Percentiles rank a stretch among this genome's conserved stretches.
Conservation (phyloP, 805 yeast genomes). For the Saccharomycopsis oosterbeekiorum region DNA sequence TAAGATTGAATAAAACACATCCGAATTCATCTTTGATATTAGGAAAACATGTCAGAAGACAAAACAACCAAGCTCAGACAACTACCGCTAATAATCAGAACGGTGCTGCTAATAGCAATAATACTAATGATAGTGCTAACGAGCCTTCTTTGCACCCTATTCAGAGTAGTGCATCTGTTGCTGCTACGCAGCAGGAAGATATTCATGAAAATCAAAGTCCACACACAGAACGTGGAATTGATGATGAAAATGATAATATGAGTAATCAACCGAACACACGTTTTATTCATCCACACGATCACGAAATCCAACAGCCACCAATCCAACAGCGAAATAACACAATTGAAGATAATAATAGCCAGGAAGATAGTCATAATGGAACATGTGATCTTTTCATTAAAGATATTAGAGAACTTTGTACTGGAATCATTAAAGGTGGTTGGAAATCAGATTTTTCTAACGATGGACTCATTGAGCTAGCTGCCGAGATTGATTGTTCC, state of each 20-base stretch:
- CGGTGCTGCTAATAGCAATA: background rate
- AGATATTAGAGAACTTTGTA: slow-evolving; percentile 61
- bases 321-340: background rate
- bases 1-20: slow-evolving; percentile 24
- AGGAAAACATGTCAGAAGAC: slow-evolving; percentile 3
- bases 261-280: background rate
- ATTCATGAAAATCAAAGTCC: background rate
- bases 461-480: slow-evolving; percentile 69
- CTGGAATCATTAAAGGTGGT: slow-evolving; percentile 79
- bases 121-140: background rate
- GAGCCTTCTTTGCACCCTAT: background rate
- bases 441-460: slow-evolving; percentile 91
- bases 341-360: background rate
- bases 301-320: slow-evolving; percentile 4
- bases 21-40: slow-evolving; percentile 5
- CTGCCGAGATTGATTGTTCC: slow-evolving; percentile 58
- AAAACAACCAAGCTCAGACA: background rate
- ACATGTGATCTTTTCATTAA: slow-evolving; percentile 48
- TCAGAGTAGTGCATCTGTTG: background rate
- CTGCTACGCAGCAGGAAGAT: background rate
- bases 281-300: slow-evolving; percentile 16
- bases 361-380: slow-evolving; percentile 22
- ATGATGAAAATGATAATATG: background rate
- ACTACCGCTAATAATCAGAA: background rate
- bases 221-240: background rate